These are phyloP conservation scores for Pyrenophora seminiperda DNA, from an alignment of 2,329 filamentous ascomycete species.

Conservation along the genomic window DNA sequence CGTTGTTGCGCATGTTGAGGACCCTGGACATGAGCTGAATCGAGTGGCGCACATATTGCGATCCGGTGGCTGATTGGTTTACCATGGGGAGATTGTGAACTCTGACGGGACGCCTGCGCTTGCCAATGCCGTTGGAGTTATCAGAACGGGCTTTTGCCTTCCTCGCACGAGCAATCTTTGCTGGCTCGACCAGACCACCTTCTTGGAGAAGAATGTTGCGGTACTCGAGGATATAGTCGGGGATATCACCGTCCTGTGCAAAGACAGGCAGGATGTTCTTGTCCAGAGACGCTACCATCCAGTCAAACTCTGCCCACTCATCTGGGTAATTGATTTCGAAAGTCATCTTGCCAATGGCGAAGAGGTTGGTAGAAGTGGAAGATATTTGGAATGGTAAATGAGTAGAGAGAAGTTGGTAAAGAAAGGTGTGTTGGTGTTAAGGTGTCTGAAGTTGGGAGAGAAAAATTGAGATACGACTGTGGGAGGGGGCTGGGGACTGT, in stretches of 20 bases:
- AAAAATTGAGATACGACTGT: not conserved
- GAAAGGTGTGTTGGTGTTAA: not conserved
- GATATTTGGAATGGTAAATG: not conserved
- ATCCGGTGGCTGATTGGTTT: constrained; percentile 26
- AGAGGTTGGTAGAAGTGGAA: too few relatives aligned
- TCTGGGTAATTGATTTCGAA: not conserved
- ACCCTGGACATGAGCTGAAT: constrained; percentile 82
- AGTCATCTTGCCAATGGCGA: not conserved
- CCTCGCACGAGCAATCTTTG: not conserved
- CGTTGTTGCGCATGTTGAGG: constrained; percentile 75
- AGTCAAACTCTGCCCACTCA: constrained; percentile 9
- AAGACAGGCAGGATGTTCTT: constrained; percentile 7
- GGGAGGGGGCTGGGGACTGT: not conserved
- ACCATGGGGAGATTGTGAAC: constrained; percentile 28
- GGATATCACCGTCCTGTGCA: constrained; percentile 5
- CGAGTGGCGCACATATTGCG: constrained; percentile 80
- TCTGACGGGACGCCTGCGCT: constrained; percentile 25
- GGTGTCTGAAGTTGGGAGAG: constrained; percentile 1
- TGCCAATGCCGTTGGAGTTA: constrained; percentile 12
- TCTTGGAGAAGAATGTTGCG: not conserved
- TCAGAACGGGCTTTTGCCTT: constrained; percentile 3
- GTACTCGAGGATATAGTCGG: constrained; percentile 14
- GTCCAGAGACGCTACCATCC: constrained; percentile 12
- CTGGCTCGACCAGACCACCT: not conserved
- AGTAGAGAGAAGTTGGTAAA: not conserved